Base-by-base conservation (phyloP, 2,329 filamentous ascomycete species). In the Fusarium sp. region DNA sequence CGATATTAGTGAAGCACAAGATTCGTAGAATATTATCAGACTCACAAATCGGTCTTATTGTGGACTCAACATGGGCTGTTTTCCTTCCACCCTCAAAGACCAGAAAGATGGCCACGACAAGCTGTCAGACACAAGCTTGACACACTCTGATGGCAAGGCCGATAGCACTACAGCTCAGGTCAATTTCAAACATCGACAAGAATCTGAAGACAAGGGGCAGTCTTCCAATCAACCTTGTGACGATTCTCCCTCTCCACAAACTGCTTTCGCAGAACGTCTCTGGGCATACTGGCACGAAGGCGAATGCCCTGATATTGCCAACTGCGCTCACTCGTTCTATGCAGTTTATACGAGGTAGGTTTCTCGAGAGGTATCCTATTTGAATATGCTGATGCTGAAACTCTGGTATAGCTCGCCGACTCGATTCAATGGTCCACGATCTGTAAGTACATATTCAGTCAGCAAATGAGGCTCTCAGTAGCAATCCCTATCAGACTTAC, bases 31-130 rank as follows among this genome's bases (percentile, higher is more conserved):
- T 10, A 13, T 14, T 13, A 23, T 37, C 51, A 14, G 8, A 27
- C 2, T 15, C 19, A 13, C n/a, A 3, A 23, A 6, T 14, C 5
- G 15, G 23, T 13, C 0, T 9, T 6, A 32, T 11, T 6, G 8
- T n/a, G 3, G 1, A 19, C 9, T 17, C n/a, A 64, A 19, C 15
- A 67, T 64, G 50, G 48, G 33, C 4, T 30, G 50, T 37, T 25
- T 50, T 4, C 25, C 39, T 27, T 61, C 58, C 9, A 17, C 6
- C 2, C 19, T 40, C 25, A 32, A 10, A 20, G 25, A 40, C 4
- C 10, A 25, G 6, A 25, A 39, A 9, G 5, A 33, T 15, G 22
- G 17, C 17, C 15, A 7, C 19, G 9, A 11, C 11, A 15, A 35
- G 3, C 6, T 41, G 1, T 30, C 46, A 20, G 58, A 49, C 1